Percentiles rank a stretch among this genome's conserved stretches.
Evolutionary conservation across 2,329 filamentous ascomycete genomes (phyloP).

Genomic region (Penicillium expansum): DNA sequence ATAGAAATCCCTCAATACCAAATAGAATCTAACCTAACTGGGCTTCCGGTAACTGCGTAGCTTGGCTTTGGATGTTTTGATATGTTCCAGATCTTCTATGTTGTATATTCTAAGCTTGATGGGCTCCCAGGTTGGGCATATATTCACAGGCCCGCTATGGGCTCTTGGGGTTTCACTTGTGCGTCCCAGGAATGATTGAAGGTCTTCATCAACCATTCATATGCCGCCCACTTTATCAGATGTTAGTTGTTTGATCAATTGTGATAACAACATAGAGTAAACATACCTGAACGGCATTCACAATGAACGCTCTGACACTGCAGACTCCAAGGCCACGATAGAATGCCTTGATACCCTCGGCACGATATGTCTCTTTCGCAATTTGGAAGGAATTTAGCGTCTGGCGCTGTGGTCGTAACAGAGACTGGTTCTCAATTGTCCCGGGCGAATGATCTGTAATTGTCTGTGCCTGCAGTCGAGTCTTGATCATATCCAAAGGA

Average conservation of each 20-base stretch:
- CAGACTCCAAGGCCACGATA: slow-evolving; percentile 76
- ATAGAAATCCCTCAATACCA: slow-evolving; percentile 31
- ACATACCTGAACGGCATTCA: slow-evolving; percentile 75
- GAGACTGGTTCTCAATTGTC: slow-evolving; percentile 25
- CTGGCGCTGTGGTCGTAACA: slow-evolving; percentile 18
- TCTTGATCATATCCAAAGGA: slow-evolving; percentile 89
- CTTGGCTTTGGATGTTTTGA: slow-evolving; percentile 4
- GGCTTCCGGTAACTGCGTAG: slow-evolving; percentile 20
- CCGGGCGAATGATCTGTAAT: slow-evolving; percentile 18
- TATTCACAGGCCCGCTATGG: neutral
- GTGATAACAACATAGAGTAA: neutral
- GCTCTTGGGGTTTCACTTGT: neutral
- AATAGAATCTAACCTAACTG: slow-evolving; percentile 24
- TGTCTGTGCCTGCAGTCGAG: slow-evolving; percentile 76
- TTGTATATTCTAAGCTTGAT: neutral
- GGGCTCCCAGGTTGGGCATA: neutral
- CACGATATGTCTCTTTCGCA: slow-evolving; percentile 63
- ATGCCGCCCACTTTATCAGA: slow-evolving; percentile 70
- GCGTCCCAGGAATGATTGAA: slow-evolving; percentile 27
- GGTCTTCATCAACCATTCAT: slow-evolving; percentile 76
- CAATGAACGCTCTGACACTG: slow-evolving; percentile 80
- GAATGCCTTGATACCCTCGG: slow-evolving; percentile 62
- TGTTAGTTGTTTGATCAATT: slow-evolving; percentile 8
- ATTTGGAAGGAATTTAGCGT: slow-evolving; percentile 60
- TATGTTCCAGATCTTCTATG: neutral